Percentiles rank a stretch among this genome's conserved stretches.
Conservation (phyloP, 2,329 filamentous ascomycete genomes). For the Pseudocercospora musae region DNA sequence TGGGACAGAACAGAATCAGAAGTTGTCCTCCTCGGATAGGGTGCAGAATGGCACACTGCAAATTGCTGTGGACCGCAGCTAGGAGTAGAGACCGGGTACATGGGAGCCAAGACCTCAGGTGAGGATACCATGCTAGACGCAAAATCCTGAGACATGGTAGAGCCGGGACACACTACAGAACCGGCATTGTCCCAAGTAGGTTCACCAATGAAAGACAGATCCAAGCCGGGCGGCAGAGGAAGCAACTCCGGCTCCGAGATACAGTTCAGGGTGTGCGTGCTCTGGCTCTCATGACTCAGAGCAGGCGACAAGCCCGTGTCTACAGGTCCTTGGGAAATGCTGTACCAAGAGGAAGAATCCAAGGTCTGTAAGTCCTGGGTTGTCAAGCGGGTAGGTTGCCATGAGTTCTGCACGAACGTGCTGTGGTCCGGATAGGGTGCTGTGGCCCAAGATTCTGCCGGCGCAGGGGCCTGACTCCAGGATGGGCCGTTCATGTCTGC, state of each 20-base stretch:
- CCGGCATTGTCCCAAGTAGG: conserved; percentile 22
- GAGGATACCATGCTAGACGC: conserved; percentile 9
- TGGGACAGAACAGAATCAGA: conserved; percentile 17
- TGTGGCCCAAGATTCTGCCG: conserved; percentile 30
- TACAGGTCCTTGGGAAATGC: conserved; percentile 31
- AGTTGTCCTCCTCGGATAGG: conserved; percentile 21
- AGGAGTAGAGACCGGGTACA: conserved; percentile 7
- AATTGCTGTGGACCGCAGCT: conserved; percentile 13
- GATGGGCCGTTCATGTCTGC: conserved; percentile 27
- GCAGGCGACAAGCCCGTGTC: conserved; percentile 35
- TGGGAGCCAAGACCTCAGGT: conserved; percentile 2
- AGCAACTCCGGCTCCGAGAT: conserved; percentile 30
- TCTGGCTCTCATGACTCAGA: conserved; percentile 37
- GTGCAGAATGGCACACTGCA: conserved; percentile 9
- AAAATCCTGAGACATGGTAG: conserved; percentile 11
- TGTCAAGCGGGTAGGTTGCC: conserved; percentile 18
- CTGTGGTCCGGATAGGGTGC: conserved; percentile 26
- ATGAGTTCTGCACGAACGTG: conserved; percentile 24
- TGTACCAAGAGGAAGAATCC: conserved; percentile 26
- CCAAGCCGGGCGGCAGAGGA: conserved; percentile 29
- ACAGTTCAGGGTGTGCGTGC: conserved; percentile 30
- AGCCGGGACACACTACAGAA: conserved; percentile 15
- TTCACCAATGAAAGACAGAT: conserved; percentile 29
- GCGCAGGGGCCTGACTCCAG: conserved; percentile 28
- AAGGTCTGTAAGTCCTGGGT: conserved; percentile 21